Base-by-base conservation (phyloP, 495 filamentous ascomycete species). In the Daldinia bambusicola region DNA sequence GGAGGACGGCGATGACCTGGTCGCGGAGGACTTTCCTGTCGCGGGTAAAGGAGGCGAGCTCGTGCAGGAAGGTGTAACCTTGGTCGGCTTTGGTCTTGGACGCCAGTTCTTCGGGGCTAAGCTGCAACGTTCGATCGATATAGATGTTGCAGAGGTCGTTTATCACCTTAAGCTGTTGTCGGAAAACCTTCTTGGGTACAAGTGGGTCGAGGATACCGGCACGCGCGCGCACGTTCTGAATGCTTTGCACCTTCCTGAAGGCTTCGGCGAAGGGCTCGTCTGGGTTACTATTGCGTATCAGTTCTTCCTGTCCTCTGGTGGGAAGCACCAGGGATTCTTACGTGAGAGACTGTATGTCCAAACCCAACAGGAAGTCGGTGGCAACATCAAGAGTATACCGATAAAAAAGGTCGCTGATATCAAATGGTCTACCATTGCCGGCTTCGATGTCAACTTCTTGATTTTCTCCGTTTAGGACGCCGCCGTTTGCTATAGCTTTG, bases 301-400 rank as follows among this genome's bases (percentile, higher is more conserved):
- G 59, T 52, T 32, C 8, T 16, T 64, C 41, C 41, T 30, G 32
- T 38, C 1, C 79, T 62, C 52, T 62, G 30, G 61, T 26, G 59
- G 31, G 16, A 32, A 34, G 14, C 43, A 45, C 16, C 36, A 61
- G 38, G 20, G 16, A 34, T 51, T 69, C 78, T 72, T 61, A 84
- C 80, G 76, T 80, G n/a, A 94, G 82, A 70, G 89, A 93, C 66
- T 91, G 84, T 13, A 92, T 88, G 57, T 89, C 88, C 53, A 89
- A 81, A 13, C 94, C 94, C n/a, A 97, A 85, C 37, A 98, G 80
- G 75, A 95, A 97, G 63, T 95, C 91, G 13, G 94, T 95, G 1
- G 92, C 89, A 1, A 89, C 82, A 76, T 98, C 94, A 9, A 98
- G 82, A 1, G 93, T 94, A 70, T 90, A 92, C 8, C 92, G 86